Base-by-base conservation (phyloP, 192 early-diverging fungal genomes). In the Physocladia obscura region DNA sequence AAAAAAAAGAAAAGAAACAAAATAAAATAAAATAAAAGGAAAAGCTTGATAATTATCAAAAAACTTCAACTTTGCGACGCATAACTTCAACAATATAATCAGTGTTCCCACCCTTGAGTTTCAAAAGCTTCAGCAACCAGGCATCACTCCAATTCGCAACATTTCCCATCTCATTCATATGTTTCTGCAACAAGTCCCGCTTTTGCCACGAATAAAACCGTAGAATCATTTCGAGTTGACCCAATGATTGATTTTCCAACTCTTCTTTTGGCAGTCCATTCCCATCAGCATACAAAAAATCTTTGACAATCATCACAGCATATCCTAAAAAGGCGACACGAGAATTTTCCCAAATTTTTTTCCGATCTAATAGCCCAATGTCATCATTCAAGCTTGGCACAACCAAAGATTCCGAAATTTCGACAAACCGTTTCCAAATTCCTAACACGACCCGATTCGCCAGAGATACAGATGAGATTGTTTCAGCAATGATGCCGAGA, bases 51-150 rank as follows among this genome's bases (percentile, higher is more conserved):
- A 47, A 47, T 47, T 13, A 47, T n/a, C 11, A 13, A 47, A 47
- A 47, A 11, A 47, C 44, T 31, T 58, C 29, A 4, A 65, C 34
- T 32, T 65, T 65, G 17, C 49, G 21, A 30, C 29, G 13, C 30
- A 65, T 49, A 15, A 27, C 63, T 6, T 65, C 49, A 19, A 29
- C 31, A 51, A 65, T 22, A 3, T 65, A 65, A 51, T 65, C 63
- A 19, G 24, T 17, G 22, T 30, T 22, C 6, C 63, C 47, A 2
- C 63, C 63, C 17, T 38, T 31, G 48, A 65, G 63, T 36, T 65
- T 65, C 21, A 65, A n/a, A 6, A 65, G 63, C 32, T 51, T 65
- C 31, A 65, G 51, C 29, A 49, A 51, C 63, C 63, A 65, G 13
- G 17, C 49, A 17, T 65, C 63, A 51, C 49, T 65, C 63, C 63